phyloP scores from a whole-genome alignment of 495 filamentous ascomycete species.

The Hyaloscypha hepaticicola region DNA sequence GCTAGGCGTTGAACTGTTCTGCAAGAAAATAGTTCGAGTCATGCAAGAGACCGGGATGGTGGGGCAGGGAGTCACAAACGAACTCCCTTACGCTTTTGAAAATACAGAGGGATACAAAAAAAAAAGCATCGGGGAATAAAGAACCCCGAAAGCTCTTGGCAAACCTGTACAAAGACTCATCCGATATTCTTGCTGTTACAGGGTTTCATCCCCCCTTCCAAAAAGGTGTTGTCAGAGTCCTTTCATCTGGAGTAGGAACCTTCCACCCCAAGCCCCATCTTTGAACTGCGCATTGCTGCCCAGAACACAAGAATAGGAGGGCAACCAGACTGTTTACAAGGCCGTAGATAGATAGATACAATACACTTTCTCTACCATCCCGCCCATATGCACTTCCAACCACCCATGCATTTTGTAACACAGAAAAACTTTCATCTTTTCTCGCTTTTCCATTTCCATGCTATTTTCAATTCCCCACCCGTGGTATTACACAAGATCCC shows the following conservation, averaged over 20 bases:
- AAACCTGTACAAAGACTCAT: no score
- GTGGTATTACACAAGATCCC: constrained; percentile 24
- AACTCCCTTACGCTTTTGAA: no score
- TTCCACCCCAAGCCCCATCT: no score
- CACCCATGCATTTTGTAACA: constrained; percentile 19
- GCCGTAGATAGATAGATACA: not conserved
- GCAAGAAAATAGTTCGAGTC: not conserved
- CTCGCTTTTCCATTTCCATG: constrained; percentile 1
- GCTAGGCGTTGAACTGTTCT: not conserved
- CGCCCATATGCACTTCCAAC: not conserved
- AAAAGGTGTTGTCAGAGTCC: no score
- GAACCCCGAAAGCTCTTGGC: no score
- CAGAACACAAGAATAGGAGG: no score
- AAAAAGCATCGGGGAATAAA: no score
- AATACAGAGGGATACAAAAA: no score
- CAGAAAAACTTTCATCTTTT: not conserved
- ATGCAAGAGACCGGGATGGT: not conserved
- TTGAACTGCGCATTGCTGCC: no score
- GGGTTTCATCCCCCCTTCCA: no score
- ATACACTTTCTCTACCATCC: not conserved
- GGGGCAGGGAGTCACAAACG: not conserved
- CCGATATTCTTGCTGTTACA: no score
- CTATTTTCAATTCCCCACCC: not conserved
- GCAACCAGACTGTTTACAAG: not conserved
- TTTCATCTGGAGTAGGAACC: no score